phyloP scores from a whole-genome alignment of 257 asterid genomes.

The Solanum pennellii region DNA sequence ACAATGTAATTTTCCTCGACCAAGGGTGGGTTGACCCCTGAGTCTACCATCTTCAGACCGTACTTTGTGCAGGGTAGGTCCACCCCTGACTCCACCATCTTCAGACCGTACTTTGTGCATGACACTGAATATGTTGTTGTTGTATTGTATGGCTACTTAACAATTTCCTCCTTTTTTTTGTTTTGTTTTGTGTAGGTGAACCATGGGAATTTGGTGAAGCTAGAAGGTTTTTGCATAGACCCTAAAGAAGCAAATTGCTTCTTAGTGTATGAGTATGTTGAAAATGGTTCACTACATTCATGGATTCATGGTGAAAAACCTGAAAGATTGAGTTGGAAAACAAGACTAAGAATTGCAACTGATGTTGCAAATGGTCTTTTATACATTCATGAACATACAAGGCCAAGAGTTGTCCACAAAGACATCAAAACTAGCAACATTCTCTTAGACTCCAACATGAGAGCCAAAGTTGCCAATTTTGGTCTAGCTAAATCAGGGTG shows the following conservation, averaged over 20 bases:
- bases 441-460: conserved; percentile 74
- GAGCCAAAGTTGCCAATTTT: conserved; percentile 89
- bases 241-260: conserved; percentile 73
- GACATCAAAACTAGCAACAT: conserved; percentile 91
- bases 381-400: conserved; percentile 93
- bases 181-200: conserved; percentile 47
- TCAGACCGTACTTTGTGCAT: too few relatives aligned
- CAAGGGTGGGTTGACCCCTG: too few relatives aligned
- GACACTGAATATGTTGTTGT: background rate
- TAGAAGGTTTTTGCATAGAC: conserved; percentile 93
- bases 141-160: background rate
- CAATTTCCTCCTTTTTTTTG: background rate
- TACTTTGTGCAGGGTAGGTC: too few relatives aligned
- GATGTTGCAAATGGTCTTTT: conserved; percentile 93
- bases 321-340: conserved; percentile 61
- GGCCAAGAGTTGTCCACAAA: conserved; percentile 87
- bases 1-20: too few relatives aligned
- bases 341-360: conserved; percentile 56
- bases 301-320: conserved; percentile 52
- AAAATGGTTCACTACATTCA: conserved; percentile 70
- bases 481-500: conserved; percentile 87
- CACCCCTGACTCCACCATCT: too few relatives aligned
- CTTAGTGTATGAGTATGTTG: conserved; percentile 72
- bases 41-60: too few relatives aligned
- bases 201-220: conserved; percentile 92